phyloP scores from a whole-genome alignment of 169 alveolate genomes.

The Besnoitia besnoiti region DNA sequence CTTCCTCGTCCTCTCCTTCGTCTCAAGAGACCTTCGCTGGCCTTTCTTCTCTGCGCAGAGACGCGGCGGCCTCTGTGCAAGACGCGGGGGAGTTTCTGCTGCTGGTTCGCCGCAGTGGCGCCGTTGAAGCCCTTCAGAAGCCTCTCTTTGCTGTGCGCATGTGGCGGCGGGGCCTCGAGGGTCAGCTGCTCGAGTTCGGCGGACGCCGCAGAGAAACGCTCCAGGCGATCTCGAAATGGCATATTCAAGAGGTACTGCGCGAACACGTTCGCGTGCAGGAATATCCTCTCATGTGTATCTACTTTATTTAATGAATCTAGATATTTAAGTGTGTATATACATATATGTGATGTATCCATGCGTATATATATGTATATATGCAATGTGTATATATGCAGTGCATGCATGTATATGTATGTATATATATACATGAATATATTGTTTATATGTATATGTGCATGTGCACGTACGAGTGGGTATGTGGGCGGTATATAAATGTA shows the following conservation, averaged over 20 bases:
- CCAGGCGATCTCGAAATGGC: background rate
- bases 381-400: no score
- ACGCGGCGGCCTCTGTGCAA: background rate
- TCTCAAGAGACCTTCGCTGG: background rate
- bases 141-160: background rate
- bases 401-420: background rate
- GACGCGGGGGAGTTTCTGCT: slow-evolving; percentile 6
- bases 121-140: background rate
- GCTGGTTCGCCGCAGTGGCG: background rate
- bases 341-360: background rate
- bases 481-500: background rate
- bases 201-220: background rate
- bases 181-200: background rate
- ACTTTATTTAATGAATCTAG: background rate
- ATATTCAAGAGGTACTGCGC: background rate
- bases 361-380: background rate
- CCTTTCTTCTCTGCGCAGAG: background rate
- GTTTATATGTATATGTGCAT: no score
- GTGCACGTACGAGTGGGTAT: no score
- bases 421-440: background rate
- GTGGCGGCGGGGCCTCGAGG: background rate
- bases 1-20: background rate
- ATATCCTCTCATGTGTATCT: background rate
- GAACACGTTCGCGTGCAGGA: background rate
- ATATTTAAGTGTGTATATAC: background rate